Conservation (phyloP, 2,329 filamentous ascomycete genomes). For the Fusarium sp. region DNA sequence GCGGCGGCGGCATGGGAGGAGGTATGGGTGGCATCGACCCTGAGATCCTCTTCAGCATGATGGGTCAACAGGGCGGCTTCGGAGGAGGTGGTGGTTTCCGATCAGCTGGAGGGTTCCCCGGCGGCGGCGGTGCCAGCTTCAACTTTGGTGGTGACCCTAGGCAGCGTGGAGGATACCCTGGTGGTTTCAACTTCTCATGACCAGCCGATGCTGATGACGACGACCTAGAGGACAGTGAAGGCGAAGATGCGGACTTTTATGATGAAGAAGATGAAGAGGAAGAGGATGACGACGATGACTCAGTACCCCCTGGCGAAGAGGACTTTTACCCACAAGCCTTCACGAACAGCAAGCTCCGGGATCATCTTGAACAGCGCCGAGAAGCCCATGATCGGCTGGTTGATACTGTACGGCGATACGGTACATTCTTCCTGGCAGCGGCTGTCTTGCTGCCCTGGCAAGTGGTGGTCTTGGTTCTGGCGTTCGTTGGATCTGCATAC, state of each 20-base stretch:
- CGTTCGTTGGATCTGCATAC: constrained; percentile 58
- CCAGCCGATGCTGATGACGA: constrained; percentile 59
- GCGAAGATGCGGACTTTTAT: constrained; percentile 49
- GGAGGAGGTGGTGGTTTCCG: constrained; percentile 69
- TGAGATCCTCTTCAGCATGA: constrained; percentile 87
- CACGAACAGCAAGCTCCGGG: constrained; percentile 48
- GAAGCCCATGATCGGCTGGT: constrained; percentile 58
- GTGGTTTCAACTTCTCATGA: constrained; percentile 64
- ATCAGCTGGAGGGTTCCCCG: constrained; percentile 65
- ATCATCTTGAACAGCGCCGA: constrained; percentile 52
- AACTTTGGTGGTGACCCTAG: constrained; percentile 64
- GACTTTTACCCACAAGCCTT: constrained; percentile 26
- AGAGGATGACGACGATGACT: constrained; percentile 47
- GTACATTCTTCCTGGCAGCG: constrained; percentile 60
- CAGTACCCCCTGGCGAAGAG: constrained; percentile 42
- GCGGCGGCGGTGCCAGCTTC: constrained; percentile 71
- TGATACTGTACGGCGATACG: constrained; percentile 59
- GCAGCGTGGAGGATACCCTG: constrained; percentile 57
- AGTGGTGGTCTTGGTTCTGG: constrained; percentile 57
- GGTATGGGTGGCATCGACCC: constrained; percentile 81
- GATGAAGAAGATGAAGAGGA: constrained; percentile 45
- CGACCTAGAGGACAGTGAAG: constrained; percentile 53
- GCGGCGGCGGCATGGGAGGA: constrained; percentile 74
- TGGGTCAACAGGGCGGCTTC: constrained; percentile 75
- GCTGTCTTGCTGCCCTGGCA: constrained; percentile 64